Conservation (phyloP, 192 early-diverging fungal genomes). For the Entrophospora sp. region DNA sequence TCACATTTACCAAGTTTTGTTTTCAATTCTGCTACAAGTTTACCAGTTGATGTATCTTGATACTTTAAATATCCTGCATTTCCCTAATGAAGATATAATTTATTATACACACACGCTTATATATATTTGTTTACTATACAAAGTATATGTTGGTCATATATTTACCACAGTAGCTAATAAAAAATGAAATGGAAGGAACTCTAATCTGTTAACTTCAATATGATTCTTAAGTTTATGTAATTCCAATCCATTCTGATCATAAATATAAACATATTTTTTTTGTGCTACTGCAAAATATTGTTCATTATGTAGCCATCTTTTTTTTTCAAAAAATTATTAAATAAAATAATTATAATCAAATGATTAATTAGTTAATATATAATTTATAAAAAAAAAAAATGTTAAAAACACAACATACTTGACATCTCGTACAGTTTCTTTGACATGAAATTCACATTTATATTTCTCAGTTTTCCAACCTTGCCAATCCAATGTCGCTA, state of each 20-base stretch:
- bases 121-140: neutral
- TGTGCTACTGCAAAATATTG: conserved; percentile 91
- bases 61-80: conserved; percentile 78
- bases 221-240: conserved; percentile 81
- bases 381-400: too few species aligned
- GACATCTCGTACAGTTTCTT: conserved; percentile 86
- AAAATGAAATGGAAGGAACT: conserved; percentile 91
- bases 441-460: conserved; percentile 74
- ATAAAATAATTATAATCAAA: too few species aligned
- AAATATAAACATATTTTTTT: conserved; percentile 91
- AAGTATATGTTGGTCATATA: too few species aligned
- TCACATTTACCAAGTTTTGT: conserved; percentile 72
- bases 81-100: conserved; percentile 35
- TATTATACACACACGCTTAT: neutral
- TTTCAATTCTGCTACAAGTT: conserved; percentile 66
- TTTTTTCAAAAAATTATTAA: neutral
- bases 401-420: conserved; percentile 34
- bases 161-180: conserved; percentile 68
- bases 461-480: conserved; percentile 63
- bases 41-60: conserved; percentile 90
- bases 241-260: conserved; percentile 84
- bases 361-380: neutral
- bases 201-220: conserved; percentile 71
- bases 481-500: conserved; percentile 92
- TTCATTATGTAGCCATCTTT: conserved; percentile 91